Conservation (phyloP, 768 basidiomycete genomes). For the Lentinula sp. region DNA sequence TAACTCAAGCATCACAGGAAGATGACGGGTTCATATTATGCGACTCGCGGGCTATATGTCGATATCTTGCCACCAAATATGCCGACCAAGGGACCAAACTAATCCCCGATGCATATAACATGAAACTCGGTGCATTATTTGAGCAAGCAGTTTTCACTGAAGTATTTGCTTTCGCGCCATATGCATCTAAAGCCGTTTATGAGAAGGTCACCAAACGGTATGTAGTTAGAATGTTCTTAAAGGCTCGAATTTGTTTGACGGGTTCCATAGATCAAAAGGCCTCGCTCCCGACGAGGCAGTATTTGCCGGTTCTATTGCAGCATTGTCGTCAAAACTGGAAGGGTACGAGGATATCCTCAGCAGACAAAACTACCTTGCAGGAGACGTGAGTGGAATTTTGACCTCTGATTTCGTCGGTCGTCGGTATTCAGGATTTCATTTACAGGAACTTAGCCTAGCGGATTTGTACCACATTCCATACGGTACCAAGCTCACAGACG, state of each 20-base stretch:
- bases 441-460: slow-evolving; percentile 36
- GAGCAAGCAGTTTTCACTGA: slow-evolving; percentile 50
- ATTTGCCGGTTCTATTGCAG: slow-evolving; percentile 17
- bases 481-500: slow-evolving; percentile 4
- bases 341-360: slow-evolving; percentile 47
- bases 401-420: background rate
- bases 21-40: slow-evolving; percentile 59
- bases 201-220: slow-evolving; percentile 53
- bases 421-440: background rate
- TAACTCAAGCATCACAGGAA: slow-evolving; percentile 22
- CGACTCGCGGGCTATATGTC: slow-evolving; percentile 55
- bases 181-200: slow-evolving; percentile 26
- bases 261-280: slow-evolving; percentile 19
- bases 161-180: slow-evolving; percentile 39
- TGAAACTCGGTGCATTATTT: slow-evolving; percentile 33
- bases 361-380: slow-evolving; percentile 49
- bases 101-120: slow-evolving; percentile 38
- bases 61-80: slow-evolving; percentile 55
- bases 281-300: slow-evolving; percentile 23
- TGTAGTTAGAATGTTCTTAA: slow-evolving; percentile 10
- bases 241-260: background rate
- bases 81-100: slow-evolving; percentile 42
- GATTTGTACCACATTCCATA: slow-evolving; percentile 47
- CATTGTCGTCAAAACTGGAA: slow-evolving; percentile 36
- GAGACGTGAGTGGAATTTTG: slow-evolving; percentile 36